Evolutionary conservation across 2,329 filamentous ascomycete genomes (phyloP), one percentile per base, ranked within the genome.

Genomic region (Fusarium protoensiforme): DNA sequence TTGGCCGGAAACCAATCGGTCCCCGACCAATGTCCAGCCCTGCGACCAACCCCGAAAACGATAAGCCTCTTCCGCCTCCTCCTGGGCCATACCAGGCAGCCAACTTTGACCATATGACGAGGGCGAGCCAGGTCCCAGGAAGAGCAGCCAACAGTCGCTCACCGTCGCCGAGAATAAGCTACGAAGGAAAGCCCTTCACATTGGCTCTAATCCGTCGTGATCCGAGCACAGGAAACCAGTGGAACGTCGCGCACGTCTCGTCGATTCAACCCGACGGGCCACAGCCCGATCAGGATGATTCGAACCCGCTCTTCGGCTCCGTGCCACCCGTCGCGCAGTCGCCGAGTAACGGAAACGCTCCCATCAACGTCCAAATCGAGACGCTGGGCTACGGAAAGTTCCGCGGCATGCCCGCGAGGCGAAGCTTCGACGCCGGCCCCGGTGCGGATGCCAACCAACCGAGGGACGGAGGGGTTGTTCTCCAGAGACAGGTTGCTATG

Each of bases 171-270:
- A 78, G 71, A 27, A 84, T 83, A 61, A 78, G 73, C 54, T 79
- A 73, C 38, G 75, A 75, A 3, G 80, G 82, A 59, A 80, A 83
- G 54, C 85, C 87, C 0, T 90, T 90, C 71, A 87, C 85, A 3
- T 82, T 91, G 16, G 92, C 90, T 0, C 81, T 95, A 16, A 94
- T 95, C 75, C 91, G 93, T n/a, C 89, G 93, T 72, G 92, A 95
- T 78, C 92, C 92, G 1, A 85, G 87, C 24, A 89, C 91, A 10
- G 90, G 90, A 9, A 86, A 86, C 63, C 93, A 95, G 80, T 94
- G 92, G 92, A 95, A 95, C 77, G 87, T 95, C 14, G 93, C 91
- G 24, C 90, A 87, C 63, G 87, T 94, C 57, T 87, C 86, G 2
- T 90, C 88, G 0, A 86, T 86, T 67, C 87, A 89, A 70, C 79